Evolutionary conservation across 2,329 filamentous ascomycete genomes (phyloP).

Genomic region (Coniochaeta sp.): DNA sequence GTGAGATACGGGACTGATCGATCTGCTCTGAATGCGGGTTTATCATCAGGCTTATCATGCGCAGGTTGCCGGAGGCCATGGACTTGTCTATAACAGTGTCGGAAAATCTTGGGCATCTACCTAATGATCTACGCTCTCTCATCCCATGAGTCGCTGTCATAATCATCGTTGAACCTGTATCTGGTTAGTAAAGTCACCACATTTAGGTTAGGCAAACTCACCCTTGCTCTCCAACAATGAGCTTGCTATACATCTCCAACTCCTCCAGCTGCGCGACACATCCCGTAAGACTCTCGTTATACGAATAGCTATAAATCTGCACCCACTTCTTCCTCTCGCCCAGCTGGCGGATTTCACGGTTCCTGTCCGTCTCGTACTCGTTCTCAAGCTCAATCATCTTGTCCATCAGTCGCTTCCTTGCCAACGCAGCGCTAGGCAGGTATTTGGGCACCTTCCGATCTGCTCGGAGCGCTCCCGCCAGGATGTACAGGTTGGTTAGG

Average conservation of each 20-base stretch:
- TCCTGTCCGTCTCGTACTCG: conserved; percentile 18
- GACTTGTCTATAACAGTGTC: not conserved
- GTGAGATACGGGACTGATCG: not conserved
- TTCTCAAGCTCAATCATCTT: conserved; percentile 40
- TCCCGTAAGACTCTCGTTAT: conserved; percentile 44
- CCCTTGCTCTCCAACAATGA: conserved; percentile 47
- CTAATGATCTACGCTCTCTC: not conserved
- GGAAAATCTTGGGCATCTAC: not conserved
- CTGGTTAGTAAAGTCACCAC: not conserved
- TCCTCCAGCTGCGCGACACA: conserved; percentile 47
- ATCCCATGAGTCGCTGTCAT: not conserved
- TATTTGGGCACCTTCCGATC: conserved; percentile 44
- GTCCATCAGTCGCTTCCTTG: conserved; percentile 42
- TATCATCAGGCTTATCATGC: not conserved
- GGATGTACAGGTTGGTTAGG: conserved; percentile 49
- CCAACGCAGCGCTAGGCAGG: conserved; percentile 45
- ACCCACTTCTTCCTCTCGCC: conserved; percentile 39
- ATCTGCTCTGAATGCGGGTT: not conserved
- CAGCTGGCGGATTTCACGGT: conserved; percentile 14
- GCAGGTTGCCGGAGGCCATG: not conserved
- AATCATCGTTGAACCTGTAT: not conserved
- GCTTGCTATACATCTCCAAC: conserved; percentile 48
- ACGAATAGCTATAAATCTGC: conserved; percentile 49
- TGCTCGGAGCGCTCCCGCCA: conserved; percentile 46
- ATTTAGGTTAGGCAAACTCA: not conserved